Conservation (phyloP, 2,329 filamentous ascomycete species). For the Xylaria sp. region DNA sequence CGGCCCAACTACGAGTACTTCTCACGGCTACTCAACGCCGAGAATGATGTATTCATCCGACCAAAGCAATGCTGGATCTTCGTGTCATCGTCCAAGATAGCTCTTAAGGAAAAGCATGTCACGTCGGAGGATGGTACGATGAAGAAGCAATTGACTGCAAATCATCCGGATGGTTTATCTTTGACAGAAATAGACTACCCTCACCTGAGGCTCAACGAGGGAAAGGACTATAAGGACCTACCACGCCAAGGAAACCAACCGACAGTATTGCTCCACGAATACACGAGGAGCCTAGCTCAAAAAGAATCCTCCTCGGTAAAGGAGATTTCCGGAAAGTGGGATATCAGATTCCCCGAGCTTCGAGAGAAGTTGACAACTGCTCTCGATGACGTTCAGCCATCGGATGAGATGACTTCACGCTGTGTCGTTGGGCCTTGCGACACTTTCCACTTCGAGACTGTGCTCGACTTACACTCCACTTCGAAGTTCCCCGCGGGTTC, state of each 20-base stretch:
- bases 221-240: slow-evolving; percentile 61
- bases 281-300: slow-evolving; percentile 65
- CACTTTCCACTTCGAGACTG: slow-evolving; percentile 71
- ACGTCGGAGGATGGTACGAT: slow-evolving; percentile 45
- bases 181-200: slow-evolving; percentile 58
- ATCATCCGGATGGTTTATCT: slow-evolving; percentile 44
- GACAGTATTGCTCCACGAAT: slow-evolving; percentile 67
- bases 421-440: slow-evolving; percentile 60
- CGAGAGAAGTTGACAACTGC: slow-evolving; percentile 62
- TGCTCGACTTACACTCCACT: slow-evolving; percentile 68
- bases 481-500: slow-evolving; percentile 69
- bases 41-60: slow-evolving; percentile 64
- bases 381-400: slow-evolving; percentile 57
- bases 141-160: slow-evolving; percentile 46
- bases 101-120: slow-evolving; percentile 60
- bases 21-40: slow-evolving; percentile 64
- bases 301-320: slow-evolving; percentile 67
- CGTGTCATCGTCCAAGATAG: slow-evolving; percentile 64
- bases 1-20: slow-evolving; percentile 73
- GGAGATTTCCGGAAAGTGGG: slow-evolving; percentile 66
- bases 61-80: slow-evolving; percentile 71
- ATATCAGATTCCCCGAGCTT: slow-evolving; percentile 67
- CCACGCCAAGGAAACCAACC: slow-evolving; percentile 60
- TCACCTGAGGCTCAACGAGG: slow-evolving; percentile 66
- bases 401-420: slow-evolving; percentile 49